Base-by-base conservation (phyloP, 345 rosid species). In the Citrus hindsii region DNA sequence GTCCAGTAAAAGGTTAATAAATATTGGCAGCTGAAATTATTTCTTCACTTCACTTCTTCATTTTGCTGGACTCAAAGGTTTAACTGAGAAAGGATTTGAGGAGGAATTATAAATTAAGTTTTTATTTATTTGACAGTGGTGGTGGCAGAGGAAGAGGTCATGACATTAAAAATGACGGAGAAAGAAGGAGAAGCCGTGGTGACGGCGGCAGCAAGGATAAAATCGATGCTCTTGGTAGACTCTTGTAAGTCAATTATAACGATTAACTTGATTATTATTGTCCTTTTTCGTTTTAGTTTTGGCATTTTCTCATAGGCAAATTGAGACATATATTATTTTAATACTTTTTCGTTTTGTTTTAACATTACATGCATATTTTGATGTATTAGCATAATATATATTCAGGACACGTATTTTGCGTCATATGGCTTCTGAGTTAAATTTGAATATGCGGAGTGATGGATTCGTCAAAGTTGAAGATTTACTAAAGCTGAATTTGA, bases 171-270 rank as follows among this genome's bases (percentile, higher is more conserved):
- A 53, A 53, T 53, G 58, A 53, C 0, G 58, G 58, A 53, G 58
- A 53, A 53, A 51, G 56, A 18, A 16, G 58, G 58, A 53, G 22
- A 18, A 19, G 58, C 7, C 22, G 58, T 18, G 58, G 58, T 7
- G 8, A 8, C 22, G 2, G n/a, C 6, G 5, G 58, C 21, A 6
- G 22, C 61, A 87, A 83, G 74, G 97, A 91, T 81, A 91, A 77
- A 78, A 87, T 95, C 38, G 92, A 91, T 83, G 90, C 97, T 9
- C 97, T 92, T 85, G 99, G 99, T 71, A 85, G 98, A 85, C 92
- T 96, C 21, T 69, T 96, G 99, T 94, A 84, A 94, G 95, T 74
- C 32, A 37, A 22, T 59, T 59, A 14, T 53, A 53, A 53, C 2
- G 8, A 6, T 53, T 53, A 18, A 53, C 22, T 53, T 53, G 22